A percentile compares a stretch with the other conserved stretches of the same genome.
These are phyloP conservation scores for Pythium pectinolyticum DNA, from an alignment of 352 stramenopile species.

Conservation along the genomic window DNA sequence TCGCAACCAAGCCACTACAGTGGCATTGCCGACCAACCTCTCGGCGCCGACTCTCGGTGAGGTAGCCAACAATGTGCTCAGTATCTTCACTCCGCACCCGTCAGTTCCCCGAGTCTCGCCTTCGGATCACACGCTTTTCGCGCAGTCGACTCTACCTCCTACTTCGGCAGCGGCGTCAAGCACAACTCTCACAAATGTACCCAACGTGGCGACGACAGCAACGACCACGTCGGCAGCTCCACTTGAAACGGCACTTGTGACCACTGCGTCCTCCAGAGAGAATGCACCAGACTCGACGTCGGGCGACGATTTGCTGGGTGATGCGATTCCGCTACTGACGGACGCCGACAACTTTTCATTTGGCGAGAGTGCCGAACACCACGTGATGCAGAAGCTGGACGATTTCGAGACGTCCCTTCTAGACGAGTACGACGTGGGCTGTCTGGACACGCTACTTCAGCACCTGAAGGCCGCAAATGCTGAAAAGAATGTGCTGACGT, in stretches of 20 bases:
- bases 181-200: slow-evolving; percentile 4
- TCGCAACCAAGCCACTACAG: slow-evolving; percentile 28
- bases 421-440: slow-evolving; percentile 85
- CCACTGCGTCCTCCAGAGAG: background rate
- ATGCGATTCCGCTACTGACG: slow-evolving; percentile 66
- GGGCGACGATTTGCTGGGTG: slow-evolving; percentile 67
- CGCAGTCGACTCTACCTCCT: too few species aligned
- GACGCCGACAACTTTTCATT: slow-evolving; percentile 76
- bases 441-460: slow-evolving; percentile 81
- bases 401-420: slow-evolving; percentile 87
- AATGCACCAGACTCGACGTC: background rate
- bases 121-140: background rate
- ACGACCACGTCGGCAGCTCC: slow-evolving; percentile 8
- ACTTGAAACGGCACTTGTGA: too few species aligned
- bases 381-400: slow-evolving; percentile 87
- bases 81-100: slow-evolving; percentile 61
- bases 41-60: too few species aligned
- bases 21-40: slow-evolving; percentile 3
- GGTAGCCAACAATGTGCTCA: slow-evolving; percentile 63
- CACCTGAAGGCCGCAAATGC: slow-evolving; percentile 62
- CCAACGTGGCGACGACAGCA: slow-evolving; percentile 5
- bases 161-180: too few species aligned
- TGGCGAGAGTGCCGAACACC: slow-evolving; percentile 68
- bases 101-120: slow-evolving; percentile 13
- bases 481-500: slow-evolving; percentile 36